Evolutionary conservation across 225 moss, liverwort and hornwort genomes (phyloP).

Genomic region (Bryum argenteum): DNA sequence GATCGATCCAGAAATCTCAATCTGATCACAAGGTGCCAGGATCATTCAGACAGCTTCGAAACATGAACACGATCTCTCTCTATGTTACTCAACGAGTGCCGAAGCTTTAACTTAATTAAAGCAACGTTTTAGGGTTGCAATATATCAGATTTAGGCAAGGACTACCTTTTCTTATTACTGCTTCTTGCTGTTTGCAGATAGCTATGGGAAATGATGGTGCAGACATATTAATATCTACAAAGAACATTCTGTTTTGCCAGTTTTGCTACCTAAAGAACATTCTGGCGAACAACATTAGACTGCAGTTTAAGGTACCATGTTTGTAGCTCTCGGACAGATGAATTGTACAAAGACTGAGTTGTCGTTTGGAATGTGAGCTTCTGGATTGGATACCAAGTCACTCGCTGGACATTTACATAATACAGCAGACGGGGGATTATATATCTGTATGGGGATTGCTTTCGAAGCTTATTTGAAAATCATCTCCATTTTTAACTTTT

Average conservation of each 20-base stretch:
- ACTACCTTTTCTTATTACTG: background rate
- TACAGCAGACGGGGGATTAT: background rate
- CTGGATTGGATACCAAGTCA: background rate
- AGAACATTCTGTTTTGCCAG: constrained; percentile 17
- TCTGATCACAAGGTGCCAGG: too few species aligned
- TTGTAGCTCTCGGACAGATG: constrained; percentile 10
- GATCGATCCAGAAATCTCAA: too few species aligned
- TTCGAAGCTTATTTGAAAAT: background rate
- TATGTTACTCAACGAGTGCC: too few species aligned
- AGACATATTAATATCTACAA: constrained; percentile 17
- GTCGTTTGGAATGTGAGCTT: background rate
- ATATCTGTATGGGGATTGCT: background rate
- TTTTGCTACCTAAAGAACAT: constrained; percentile 4
- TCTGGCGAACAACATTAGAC: constrained; percentile 18
- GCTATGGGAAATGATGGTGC: background rate
- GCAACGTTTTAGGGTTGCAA: too few species aligned
- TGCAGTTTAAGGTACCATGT: constrained; percentile 17
- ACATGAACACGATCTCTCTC: too few species aligned
- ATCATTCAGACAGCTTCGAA: too few species aligned
- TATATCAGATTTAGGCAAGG: too few species aligned
- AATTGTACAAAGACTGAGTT: constrained; percentile 24
- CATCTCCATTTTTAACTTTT: too few species aligned
- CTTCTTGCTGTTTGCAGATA: constrained; percentile 27
- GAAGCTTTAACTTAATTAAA: too few species aligned
- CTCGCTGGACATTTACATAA: too few species aligned